phyloP scores from a whole-genome alignment of 2,329 filamentous ascomycete genomes.

The Rhinocladiella similis region DNA sequence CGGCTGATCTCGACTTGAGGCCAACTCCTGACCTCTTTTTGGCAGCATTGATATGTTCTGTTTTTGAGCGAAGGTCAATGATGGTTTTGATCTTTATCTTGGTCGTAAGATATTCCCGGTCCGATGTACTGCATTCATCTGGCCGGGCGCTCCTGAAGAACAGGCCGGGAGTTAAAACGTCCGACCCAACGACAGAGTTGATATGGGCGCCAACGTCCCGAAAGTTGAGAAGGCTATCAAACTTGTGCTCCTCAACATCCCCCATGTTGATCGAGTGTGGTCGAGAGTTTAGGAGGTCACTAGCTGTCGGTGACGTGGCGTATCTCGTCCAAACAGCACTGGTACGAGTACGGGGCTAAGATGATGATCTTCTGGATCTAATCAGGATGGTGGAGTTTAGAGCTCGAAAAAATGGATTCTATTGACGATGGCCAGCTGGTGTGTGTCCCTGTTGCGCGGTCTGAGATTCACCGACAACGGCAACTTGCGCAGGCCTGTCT shows the following conservation, averaged over 20 bases:
- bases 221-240: constrained; percentile 70
- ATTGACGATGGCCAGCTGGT: too few species aligned
- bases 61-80: constrained; percentile 78
- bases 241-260: constrained; percentile 18
- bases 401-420: background rate
- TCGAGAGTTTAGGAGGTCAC: background rate
- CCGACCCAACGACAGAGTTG: constrained; percentile 47
- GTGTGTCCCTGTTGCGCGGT: too few species aligned
- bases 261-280: background rate
- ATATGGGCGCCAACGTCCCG: constrained; percentile 64
- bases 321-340: background rate
- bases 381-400: background rate
- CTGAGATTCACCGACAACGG: too few species aligned
- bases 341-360: background rate
- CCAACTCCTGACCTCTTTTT: constrained; percentile 57
- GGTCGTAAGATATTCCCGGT: constrained; percentile 60
- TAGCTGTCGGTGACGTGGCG: background rate
- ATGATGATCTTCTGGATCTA: background rate
- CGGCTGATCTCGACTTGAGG: constrained; percentile 39
- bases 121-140: constrained; percentile 70
- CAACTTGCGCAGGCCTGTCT: background rate
- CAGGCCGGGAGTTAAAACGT: constrained; percentile 59
- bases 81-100: constrained; percentile 68
- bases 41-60: constrained; percentile 70
- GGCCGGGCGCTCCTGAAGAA: constrained; percentile 67